Evolutionary conservation across 768 basidiomycete species (phyloP), one percentile per base, ranked within the genome.

Genomic region (Mycena albidolilacea): DNA sequence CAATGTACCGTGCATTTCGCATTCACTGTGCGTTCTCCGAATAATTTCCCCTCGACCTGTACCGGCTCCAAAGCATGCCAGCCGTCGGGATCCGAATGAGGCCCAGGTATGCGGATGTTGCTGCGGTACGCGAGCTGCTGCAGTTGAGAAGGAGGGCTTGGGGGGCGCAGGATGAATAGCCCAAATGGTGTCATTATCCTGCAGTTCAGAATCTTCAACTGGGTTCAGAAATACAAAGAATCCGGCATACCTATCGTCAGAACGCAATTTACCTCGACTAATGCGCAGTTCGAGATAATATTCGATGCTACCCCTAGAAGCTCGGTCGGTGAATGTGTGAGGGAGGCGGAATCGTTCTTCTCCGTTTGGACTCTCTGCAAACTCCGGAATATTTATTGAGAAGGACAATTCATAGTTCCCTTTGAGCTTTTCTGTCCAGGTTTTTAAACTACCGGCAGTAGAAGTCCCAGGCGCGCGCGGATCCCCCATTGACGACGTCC

Each of bases 51-150:
- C 70, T 30, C 43, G 39, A 75, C 61, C 7, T 44, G 61, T 1
- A 71, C 74, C 3, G 74, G 55, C 5, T 69, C 52, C 19, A 71
- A 14, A 3, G 70, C 65, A 48, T 69, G 52, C 74, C 74, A 75
- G 5, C 74, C 74, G 4, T 64, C 62, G 8, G 74, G 57, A 65
- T 75, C 74, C 10, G 39, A 63, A 44, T 64, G 54, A 3, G 74
- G 74, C 1, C 63, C 67, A n/a, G 67, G 70, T 8, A 71, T 12
- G 23, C 37, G 19, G 14, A 23, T 23, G n/a, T 50, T 44, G 41
- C 35, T 60, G 19, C 57, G 70, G 39, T 64, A 68, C 54, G 70
- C 74, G 50, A 75, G 67, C 55, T 67, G 62, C 15, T 67, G 64
- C 43, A 64, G 37, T 12, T 30, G 58, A 19, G 74, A 71, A 46